Conservation (phyloP, 202 grass and related monocot species). For the Carex arenaria region DNA sequence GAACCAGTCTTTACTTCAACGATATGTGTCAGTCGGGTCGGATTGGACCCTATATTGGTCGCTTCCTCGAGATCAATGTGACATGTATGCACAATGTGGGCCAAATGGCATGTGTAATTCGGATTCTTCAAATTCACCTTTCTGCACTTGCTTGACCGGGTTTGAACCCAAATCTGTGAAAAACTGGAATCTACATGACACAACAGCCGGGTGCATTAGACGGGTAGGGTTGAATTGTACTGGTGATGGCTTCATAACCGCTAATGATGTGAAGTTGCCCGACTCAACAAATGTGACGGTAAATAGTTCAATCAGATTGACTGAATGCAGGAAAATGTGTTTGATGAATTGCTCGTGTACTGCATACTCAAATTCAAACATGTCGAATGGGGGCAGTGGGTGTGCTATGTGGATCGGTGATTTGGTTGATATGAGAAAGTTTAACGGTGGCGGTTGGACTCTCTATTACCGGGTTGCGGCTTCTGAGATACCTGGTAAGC, state of each 20-base stretch:
- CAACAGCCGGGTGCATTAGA: constrained; percentile 45
- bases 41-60: constrained; percentile 59
- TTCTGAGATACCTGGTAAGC: constrained; percentile 47
- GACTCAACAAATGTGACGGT: constrained; percentile 54
- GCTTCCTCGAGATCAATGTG: constrained; percentile 56
- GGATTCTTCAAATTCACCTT: constrained; percentile 17
- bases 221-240: constrained; percentile 47
- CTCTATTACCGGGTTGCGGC: constrained; percentile 56
- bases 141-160: constrained; percentile 43
- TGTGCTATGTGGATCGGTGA: constrained; percentile 56
- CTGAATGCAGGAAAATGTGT: constrained; percentile 54
- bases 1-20: constrained; percentile 35
- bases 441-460: constrained; percentile 36
- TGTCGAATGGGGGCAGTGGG: constrained; percentile 41
- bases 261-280: constrained; percentile 50
- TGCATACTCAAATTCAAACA: constrained; percentile 45
- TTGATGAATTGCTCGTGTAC: constrained; percentile 59
- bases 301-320: constrained; percentile 28
- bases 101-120: constrained; percentile 45
- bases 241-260: constrained; percentile 46
- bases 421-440: constrained; percentile 48
- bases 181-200: constrained; percentile 54
- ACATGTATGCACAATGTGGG: constrained; percentile 60
- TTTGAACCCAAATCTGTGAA: constrained; percentile 42
- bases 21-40: constrained; percentile 38